Conservation (phyloP, 345 rosid genomes). For the Excoecaria cochinchinensis region DNA sequence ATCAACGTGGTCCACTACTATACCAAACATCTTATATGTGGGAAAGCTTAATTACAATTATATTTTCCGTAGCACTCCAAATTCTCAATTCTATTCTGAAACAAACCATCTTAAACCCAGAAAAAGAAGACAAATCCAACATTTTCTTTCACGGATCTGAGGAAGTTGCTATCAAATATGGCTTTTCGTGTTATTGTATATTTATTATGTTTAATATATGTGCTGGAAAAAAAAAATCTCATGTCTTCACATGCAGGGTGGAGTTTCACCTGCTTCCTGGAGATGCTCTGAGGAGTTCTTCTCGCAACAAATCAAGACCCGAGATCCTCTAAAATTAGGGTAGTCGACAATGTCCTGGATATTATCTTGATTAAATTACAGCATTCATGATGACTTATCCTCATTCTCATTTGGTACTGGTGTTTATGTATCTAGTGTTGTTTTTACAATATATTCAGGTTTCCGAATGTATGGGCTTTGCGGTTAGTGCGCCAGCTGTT, state of each 20-base stretch:
- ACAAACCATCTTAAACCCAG: too few species aligned
- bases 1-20: not conserved
- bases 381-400: not conserved
- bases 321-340: constrained; percentile 92
- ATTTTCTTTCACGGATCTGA: too few species aligned
- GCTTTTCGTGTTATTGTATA: not conserved
- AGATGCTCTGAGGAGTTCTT: constrained; percentile 93
- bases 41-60: not conserved
- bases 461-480: constrained; percentile 79
- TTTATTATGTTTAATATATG: not conserved
- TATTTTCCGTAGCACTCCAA: too few species aligned
- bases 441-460: constrained; percentile 43
- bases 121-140: too few species aligned
- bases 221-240: not conserved
- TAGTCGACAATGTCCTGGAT: constrained; percentile 28
- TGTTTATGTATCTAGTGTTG: not conserved
- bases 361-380: constrained; percentile 1
- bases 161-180: not conserved
- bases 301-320: constrained; percentile 66
- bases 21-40: not conserved
- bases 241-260: constrained; percentile 44
- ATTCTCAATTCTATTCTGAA: too few species aligned
- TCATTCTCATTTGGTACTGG: constrained; percentile 5
- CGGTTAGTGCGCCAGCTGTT: constrained; percentile 78
- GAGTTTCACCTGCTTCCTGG: constrained; percentile 86